A percentile compares a stretch with the other conserved stretches of the same genome.
phyloP scores from a whole-genome alignment of 2,329 filamentous ascomycete species.

The Cladosporium velox region DNA sequence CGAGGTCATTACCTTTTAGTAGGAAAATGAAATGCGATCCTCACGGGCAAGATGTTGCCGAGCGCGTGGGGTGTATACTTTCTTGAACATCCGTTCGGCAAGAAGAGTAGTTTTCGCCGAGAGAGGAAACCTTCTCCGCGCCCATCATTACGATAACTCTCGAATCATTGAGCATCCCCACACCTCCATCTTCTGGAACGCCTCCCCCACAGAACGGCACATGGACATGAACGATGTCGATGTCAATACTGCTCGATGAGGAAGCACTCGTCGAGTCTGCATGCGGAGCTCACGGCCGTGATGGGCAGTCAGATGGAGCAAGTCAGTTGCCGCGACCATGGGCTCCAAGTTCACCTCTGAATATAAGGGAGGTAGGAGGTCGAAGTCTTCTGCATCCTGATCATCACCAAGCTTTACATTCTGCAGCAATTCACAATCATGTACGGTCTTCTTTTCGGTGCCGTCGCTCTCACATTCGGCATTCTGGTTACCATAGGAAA shows the following conservation, averaged over 20 bases:
- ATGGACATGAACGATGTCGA: neutral
- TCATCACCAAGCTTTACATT: neutral
- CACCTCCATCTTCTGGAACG: neutral
- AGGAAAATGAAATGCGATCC: too few species aligned
- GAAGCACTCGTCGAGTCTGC: neutral
- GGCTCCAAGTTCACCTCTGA: neutral
- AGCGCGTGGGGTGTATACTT: neutral
- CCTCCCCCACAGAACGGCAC: neutral
- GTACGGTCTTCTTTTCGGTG: conserved; percentile 28
- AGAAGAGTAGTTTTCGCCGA: neutral
- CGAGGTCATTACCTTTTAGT: too few species aligned
- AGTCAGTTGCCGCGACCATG: neutral
- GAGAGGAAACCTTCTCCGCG: conserved; percentile 2
- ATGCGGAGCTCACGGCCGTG: neutral
- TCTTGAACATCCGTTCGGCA: neutral
- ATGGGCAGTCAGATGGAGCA: neutral
- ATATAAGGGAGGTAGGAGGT: conserved; percentile 1
- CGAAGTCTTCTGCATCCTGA: neutral
- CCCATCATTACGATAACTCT: neutral
- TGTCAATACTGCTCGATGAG: neutral
- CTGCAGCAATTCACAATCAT: conserved; percentile 18
- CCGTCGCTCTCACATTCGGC: conserved; percentile 22
- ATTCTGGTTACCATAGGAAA: conserved; percentile 24
- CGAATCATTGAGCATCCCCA: neutral
- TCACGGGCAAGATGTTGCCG: neutral